Evolutionary conservation across 306 rosid genomes (phyloP).

Genomic region (Luffa aegyptiaca): DNA sequence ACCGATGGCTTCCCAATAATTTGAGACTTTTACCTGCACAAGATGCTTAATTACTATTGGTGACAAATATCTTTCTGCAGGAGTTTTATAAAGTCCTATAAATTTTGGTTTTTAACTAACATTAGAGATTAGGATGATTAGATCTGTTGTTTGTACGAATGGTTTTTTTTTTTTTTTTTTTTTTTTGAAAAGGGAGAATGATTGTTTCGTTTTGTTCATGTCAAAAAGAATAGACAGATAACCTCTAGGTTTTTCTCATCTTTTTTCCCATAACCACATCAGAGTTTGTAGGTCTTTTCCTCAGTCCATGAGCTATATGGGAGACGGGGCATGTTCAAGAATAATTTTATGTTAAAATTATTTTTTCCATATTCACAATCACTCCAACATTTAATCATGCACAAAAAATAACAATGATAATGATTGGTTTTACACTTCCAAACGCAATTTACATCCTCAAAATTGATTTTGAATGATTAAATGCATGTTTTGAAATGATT

Average conservation of each 20-base stretch:
- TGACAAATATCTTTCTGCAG: neutral
- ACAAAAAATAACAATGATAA: no score
- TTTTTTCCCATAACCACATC: neutral
- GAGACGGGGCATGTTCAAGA: no score
- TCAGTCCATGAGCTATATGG: neutral
- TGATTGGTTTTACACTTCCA: no score
- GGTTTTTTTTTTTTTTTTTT: no score
- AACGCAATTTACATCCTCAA: no score
- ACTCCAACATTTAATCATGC: no score
- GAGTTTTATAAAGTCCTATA: neutral
- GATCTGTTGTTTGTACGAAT: neutral
- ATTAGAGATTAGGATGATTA: neutral
- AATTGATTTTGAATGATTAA: no score
- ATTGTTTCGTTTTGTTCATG: neutral
- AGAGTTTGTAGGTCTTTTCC: neutral
- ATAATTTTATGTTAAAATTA: no score
- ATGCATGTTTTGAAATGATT: no score
- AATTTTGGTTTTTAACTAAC: neutral
- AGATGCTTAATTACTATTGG: slow-evolving; percentile 15
- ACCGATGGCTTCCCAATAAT: slow-evolving; percentile 92
- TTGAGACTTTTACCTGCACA: slow-evolving; percentile 72
- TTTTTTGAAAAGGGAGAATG: no score
- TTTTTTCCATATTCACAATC: no score
- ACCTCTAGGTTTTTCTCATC: neutral
- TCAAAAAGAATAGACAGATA: neutral